A percentile compares a stretch with the other conserved stretches of the same genome.
Conservation (phyloP, 2,329 filamentous ascomycete genomes). For the Sporothrix euskadiensis region DNA sequence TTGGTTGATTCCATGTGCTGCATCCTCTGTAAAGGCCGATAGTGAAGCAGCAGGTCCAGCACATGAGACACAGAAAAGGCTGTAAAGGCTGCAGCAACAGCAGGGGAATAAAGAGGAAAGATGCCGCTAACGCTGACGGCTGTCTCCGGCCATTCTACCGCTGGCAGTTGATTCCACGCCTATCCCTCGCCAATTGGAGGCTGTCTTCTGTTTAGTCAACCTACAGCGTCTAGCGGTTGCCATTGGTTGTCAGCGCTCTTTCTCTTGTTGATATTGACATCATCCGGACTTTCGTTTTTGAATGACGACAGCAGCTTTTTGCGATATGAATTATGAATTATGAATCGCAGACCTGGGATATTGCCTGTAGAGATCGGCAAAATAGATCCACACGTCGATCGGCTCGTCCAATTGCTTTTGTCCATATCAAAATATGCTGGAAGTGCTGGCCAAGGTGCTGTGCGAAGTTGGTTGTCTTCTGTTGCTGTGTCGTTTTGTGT, state of each 20-base stretch:
- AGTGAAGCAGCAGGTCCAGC: neutral
- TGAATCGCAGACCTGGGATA: neutral
- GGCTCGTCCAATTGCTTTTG: neutral
- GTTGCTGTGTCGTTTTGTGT: neutral
- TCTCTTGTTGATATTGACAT: neutral
- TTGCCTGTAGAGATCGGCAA: neutral
- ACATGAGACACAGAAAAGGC: neutral
- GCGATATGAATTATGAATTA: neutral
- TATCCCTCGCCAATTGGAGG: neutral
- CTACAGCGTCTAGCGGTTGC: neutral
- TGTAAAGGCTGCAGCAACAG: neutral
- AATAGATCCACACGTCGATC: neutral
- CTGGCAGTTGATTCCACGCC: constrained; percentile 8
- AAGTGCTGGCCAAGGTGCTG: neutral
- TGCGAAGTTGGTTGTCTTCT: neutral
- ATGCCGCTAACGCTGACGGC: constrained; percentile 5
- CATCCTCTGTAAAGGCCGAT: neutral
- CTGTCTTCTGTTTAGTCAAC: neutral
- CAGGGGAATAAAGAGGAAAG: neutral
- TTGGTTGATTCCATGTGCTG: constrained; percentile 8
- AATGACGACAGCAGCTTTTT: neutral
- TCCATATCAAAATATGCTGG: neutral
- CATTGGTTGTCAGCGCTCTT: neutral
- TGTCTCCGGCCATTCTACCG: neutral
- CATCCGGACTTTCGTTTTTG: neutral